A percentile compares a stretch with the other conserved stretches of the same genome.
These are phyloP conservation scores for Areca catechu DNA, from an alignment of 176 grass and related monocot species.

Conservation along the genomic window DNA sequence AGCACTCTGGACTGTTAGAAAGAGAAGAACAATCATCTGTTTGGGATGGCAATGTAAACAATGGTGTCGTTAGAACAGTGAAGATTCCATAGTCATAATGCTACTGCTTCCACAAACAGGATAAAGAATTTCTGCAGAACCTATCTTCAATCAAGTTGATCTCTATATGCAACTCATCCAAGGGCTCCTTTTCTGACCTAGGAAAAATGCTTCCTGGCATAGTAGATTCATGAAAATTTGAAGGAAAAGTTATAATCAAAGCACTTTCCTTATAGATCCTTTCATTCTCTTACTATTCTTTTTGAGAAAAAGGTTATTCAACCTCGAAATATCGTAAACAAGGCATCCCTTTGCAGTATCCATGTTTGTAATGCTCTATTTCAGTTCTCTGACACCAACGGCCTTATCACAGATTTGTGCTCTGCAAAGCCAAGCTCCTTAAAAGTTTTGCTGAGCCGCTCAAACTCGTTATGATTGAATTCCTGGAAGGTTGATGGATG, in stretches of 20 bases:
- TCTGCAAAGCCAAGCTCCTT: conserved; percentile 39
- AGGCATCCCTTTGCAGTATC: conserved; percentile 70
- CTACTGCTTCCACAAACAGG: conserved; percentile 83
- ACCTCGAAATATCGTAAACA: conserved; percentile 62
- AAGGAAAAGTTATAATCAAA: not conserved
- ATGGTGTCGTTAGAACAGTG: conserved; percentile 66
- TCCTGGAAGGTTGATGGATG: not conserved
- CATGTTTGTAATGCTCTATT: conserved; percentile 49
- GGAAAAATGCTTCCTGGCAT: not conserved
- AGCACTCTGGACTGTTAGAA: conserved; percentile 26
- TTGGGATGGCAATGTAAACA: conserved; percentile 35
- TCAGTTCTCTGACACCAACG: conserved; percentile 40
- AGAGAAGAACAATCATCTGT: conserved; percentile 19
- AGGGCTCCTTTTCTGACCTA: not conserved
- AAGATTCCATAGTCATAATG: conserved; percentile 83
- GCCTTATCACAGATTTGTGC: conserved; percentile 64
- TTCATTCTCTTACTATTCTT: conserved; percentile 16
- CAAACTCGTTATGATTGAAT: conserved; percentile 18
- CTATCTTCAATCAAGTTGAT: not conserved
- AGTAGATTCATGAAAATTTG: not conserved
- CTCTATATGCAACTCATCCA: not conserved
- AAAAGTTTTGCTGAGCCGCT: conserved; percentile 32
- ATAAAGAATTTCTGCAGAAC: conserved; percentile 2
- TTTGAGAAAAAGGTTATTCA: conserved; percentile 54
- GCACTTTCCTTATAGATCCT: conserved; percentile 2